phyloP scores from a whole-genome alignment of 371 early-diverging fungal genomes.

The Dinochytrium kinnereticum region DNA sequence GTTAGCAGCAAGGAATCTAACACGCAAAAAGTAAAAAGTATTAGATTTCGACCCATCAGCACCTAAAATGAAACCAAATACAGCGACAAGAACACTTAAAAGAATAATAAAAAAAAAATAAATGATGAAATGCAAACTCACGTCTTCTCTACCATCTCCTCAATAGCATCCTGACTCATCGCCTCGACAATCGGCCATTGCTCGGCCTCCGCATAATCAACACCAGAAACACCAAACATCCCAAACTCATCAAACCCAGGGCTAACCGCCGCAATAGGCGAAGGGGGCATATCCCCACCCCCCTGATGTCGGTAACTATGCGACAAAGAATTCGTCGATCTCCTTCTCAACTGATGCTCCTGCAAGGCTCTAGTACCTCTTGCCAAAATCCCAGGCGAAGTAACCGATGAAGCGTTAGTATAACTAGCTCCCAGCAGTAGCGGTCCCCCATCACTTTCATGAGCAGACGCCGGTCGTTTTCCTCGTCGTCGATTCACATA shows the following conservation, averaged over 20 bases:
- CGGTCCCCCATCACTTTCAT: conserved; percentile 2
- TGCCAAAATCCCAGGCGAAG: conserved; percentile 26
- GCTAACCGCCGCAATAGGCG: conserved; percentile 11
- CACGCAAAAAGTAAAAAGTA: too few relatives aligned
- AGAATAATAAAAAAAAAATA: not conserved
- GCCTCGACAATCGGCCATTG: conserved; percentile 85
- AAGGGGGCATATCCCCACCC: not conserved
- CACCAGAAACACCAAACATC: conserved; percentile 4
- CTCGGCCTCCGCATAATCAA: conserved; percentile 32
- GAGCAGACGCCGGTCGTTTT: conserved; percentile 3
- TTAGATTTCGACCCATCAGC: not conserved
- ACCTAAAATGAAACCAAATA: not conserved
- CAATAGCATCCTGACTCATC: conserved; percentile 89
- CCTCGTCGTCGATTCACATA: not conserved
- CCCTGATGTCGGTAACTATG: conserved; percentile 14
- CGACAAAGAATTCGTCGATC: conserved; percentile 11
- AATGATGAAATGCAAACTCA: too few relatives aligned
- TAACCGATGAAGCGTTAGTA: not conserved
- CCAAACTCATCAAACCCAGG: conserved; percentile 12
- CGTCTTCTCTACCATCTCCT: conserved; percentile 92
- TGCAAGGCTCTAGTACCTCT: conserved; percentile 36
- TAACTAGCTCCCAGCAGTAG: conserved; percentile 8
- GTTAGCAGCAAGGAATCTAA: conserved; percentile 59
- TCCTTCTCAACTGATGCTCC: conserved; percentile 30
- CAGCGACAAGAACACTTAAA: not conserved